A percentile compares a stretch with the other conserved stretches of the same genome.
These are phyloP conservation scores for Wallemia mellicola DNA, from an alignment of 1,284 basidiomycete genomes.

Conservation along the genomic window DNA sequence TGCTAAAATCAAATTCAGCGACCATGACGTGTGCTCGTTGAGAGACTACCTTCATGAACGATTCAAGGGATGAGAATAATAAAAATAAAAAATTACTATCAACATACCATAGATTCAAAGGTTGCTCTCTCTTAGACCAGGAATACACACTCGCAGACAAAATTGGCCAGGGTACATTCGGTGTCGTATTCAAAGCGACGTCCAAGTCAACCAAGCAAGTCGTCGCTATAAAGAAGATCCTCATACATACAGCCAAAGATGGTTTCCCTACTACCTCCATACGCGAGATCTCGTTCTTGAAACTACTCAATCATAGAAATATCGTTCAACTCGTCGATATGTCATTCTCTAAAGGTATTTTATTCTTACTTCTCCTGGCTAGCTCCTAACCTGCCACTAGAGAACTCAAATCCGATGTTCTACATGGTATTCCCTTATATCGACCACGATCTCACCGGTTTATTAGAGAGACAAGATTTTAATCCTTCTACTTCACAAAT, in stretches of 20 bases:
- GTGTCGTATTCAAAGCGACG: slow-evolving; percentile 64
- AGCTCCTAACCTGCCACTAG: slow-evolving; percentile 5
- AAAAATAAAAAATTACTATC: background rate
- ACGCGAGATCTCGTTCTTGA: slow-evolving; percentile 93
- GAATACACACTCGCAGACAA: slow-evolving; percentile 47
- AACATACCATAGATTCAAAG: background rate
- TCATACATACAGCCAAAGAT: slow-evolving; percentile 87
- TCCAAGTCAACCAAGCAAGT: slow-evolving; percentile 28
- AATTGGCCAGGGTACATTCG: slow-evolving; percentile 81
- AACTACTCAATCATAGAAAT: slow-evolving; percentile 53
- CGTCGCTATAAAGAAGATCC: slow-evolving; percentile 76
- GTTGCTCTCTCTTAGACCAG: background rate
- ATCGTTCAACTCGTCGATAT: slow-evolving; percentile 76
- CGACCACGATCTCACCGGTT: slow-evolving; percentile 91
- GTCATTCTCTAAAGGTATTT: slow-evolving; percentile 26
- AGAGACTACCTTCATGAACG: background rate
- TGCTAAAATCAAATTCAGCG: background rate
- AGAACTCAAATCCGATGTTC: slow-evolving; percentile 27
- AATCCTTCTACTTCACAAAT: slow-evolving; percentile 51
- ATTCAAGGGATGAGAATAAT: background rate
- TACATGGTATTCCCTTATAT: slow-evolving; percentile 99
- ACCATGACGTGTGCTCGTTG: background rate
- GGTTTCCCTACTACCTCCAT: slow-evolving; percentile 71
- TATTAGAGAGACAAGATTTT: slow-evolving; percentile 67
- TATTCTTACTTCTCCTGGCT: background rate